Percentiles rank a stretch among this genome's conserved stretches.
phyloP scores from a whole-genome alignment of 345 rosid species.

The Hirschfeldia incana region DNA sequence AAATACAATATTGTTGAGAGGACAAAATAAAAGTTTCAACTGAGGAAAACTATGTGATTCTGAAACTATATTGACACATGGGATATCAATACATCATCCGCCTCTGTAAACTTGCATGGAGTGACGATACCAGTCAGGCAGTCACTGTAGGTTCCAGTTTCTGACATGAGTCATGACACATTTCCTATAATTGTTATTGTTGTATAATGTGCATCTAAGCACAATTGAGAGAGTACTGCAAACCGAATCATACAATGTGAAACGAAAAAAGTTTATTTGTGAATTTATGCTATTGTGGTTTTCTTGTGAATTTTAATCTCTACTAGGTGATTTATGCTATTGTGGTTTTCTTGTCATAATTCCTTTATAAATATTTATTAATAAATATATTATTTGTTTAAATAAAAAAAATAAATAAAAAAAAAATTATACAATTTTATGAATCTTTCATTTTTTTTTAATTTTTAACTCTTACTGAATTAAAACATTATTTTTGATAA shows the following conservation, averaged over 20 bases:
- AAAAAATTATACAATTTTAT: too few species aligned
- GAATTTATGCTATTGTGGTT: neutral
- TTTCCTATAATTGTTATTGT: neutral
- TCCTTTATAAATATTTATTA: too few species aligned
- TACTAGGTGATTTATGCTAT: too few species aligned
- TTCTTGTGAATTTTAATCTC: neutral
- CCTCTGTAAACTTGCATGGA: neutral
- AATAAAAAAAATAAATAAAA: too few species aligned
- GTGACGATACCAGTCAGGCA: neutral
- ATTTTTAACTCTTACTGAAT: too few species aligned
- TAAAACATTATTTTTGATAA: too few species aligned
- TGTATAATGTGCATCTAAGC: neutral
- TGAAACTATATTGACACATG: neutral
- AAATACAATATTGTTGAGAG: neutral
- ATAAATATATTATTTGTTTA: too few species aligned
- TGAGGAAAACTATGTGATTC: neutral
- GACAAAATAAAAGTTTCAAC: neutral
- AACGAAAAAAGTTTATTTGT: neutral
- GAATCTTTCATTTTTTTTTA: too few species aligned
- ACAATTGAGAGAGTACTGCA: neutral
- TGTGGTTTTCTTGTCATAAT: too few species aligned
- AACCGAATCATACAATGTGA: neutral
- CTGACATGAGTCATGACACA: neutral
- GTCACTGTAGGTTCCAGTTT: neutral
- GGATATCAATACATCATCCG: neutral